These are phyloP conservation scores for Nannochloropsis oceanica DNA, from an alignment of 108 stramenopile species.

Conservation along the genomic window DNA sequence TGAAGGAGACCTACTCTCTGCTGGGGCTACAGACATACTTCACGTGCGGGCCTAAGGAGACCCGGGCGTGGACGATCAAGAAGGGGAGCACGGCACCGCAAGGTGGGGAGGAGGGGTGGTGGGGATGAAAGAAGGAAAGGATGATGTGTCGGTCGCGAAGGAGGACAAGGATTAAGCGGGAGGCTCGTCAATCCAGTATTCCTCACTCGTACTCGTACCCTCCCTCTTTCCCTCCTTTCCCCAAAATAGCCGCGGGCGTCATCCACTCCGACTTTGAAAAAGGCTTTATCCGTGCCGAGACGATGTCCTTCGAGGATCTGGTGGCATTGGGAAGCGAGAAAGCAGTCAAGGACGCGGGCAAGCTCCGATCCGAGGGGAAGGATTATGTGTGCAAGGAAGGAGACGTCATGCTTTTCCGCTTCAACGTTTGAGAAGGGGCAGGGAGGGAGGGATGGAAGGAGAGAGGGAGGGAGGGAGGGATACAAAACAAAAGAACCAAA, in stretches of 20 bases:
- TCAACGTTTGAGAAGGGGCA: slow-evolving; percentile 59
- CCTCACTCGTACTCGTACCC: background rate
- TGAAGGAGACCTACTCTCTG: slow-evolving; percentile 55
- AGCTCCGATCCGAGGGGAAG: slow-evolving; percentile 86
- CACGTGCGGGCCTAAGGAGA: slow-evolving; percentile 86
- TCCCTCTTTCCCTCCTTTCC: background rate
- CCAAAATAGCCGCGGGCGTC: slow-evolving; percentile 49
- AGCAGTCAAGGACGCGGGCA: slow-evolving; percentile 69
- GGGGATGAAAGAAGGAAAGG: background rate
- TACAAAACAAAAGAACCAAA: too few species aligned
- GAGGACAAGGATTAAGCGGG: background rate
- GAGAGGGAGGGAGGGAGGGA: background rate
- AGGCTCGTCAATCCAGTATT: background rate
- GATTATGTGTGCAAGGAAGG: slow-evolving; percentile 95
- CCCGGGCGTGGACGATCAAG: slow-evolving; percentile 88
- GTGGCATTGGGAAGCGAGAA: slow-evolving; percentile 71
- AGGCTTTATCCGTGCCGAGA: slow-evolving; percentile 97
- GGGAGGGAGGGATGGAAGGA: background rate
- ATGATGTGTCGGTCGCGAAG: too few species aligned
- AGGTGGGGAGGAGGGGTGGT: slow-evolving; percentile 9
- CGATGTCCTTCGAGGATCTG: slow-evolving; percentile 77
- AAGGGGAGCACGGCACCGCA: slow-evolving; percentile 85
- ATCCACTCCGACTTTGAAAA: slow-evolving; percentile 97
- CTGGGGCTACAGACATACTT: slow-evolving; percentile 85
- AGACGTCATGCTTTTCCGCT: slow-evolving; percentile 92